Evolutionary conservation across 768 basidiomycete genomes (phyloP), one percentile per base, ranked within the genome.

Genomic region (Boletus sp.): DNA sequence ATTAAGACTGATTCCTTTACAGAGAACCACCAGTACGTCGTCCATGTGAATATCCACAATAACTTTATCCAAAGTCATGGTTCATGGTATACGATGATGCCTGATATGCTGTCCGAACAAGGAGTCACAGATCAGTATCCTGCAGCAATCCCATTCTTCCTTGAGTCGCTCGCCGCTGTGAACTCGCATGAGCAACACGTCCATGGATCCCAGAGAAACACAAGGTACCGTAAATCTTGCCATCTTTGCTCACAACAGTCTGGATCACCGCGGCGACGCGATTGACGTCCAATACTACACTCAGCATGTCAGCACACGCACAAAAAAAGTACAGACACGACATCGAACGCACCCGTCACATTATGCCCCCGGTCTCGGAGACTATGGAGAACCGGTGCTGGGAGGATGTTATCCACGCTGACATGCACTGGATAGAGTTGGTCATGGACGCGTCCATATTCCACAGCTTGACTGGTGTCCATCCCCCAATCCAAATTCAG

Each of bases 141-240:
- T 44, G 89, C 84, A 5, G 94, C 90, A 39, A 93, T 80, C n/a
- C 93, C 93, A 58, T 93, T 89, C 77, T 95, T 96, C 66, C 93
- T 81, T 19, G 90, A 92, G 71, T 97, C 94, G 66, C 90, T 92
- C 9, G 90, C 88, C 56, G 91, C 93, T 89, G 60, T 41, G 25
- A 25, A 35, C 17, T 33, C 38, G 33, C 2, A 44, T 59, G 30
- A 61, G 43, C 3, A 30, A 38, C 11, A 13, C 19, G 23, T 33
- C 48, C 56, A 37, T 46, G 14, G 2, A 11, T 14, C 6, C 4
- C 19, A 0, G 14, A 5, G 47, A 37, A 8, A 25, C 14, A 43
- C 7, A 29, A 7, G 14, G 44, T 59, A 89, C 90, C 89, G 58
- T 78, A 88, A 27, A 93, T 76, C 42, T 65, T 71, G 7, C 79